Base-by-base conservation (phyloP, 2,329 filamentous ascomycete species). In the Neurospora crassa region DNA sequence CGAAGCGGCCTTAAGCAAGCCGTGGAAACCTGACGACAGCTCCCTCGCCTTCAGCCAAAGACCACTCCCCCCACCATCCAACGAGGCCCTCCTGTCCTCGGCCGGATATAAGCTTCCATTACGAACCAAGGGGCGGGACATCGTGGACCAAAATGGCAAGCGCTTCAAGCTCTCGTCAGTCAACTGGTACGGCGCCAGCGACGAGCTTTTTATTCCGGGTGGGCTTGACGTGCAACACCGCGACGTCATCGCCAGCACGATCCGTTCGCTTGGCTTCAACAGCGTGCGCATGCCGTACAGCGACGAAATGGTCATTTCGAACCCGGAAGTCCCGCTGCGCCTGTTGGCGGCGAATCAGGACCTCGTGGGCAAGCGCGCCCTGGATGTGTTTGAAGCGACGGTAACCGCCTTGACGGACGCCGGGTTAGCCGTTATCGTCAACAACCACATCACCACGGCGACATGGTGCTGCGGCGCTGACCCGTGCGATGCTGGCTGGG, bases 121-220 rank as follows among this genome's bases (percentile, higher is more conserved):
- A 59, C 84, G 83, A 69, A 89, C 90, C 1, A 79, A 80, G 40
- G 89, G 90, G 6, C 85, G 89, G 63, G 78, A 90, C 74, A 84
- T 92, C 40, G 83, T 91, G 70, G 89, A 91, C 79, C 80, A 83
- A 10, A 76, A 81, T 1, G 87, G 85, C 47, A 82, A 84, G 40
- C 84, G 88, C 40, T 88, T 89, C 79, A 90, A 89, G 80, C 82
- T 92, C 8, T 81, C 87, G 20, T 89, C 87, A 24, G 83, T 91
- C 76, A 92, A 92, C 80, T 92, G 90, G 90, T 92, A 92, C 77
- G 90, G 90, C 42, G 89, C 86, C 3, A 90, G 88, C 77, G 90
- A 92, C 76, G 86, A 90, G 80, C 82, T 88, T 70, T 91, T 89
- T 75, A 84, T 91, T 12, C 84, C 88, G 0, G 87, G 88, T 43